Base-by-base conservation (phyloP, 225 moss, liverwort and hornwort species). In the Rhytidiadelphus loreus region DNA sequence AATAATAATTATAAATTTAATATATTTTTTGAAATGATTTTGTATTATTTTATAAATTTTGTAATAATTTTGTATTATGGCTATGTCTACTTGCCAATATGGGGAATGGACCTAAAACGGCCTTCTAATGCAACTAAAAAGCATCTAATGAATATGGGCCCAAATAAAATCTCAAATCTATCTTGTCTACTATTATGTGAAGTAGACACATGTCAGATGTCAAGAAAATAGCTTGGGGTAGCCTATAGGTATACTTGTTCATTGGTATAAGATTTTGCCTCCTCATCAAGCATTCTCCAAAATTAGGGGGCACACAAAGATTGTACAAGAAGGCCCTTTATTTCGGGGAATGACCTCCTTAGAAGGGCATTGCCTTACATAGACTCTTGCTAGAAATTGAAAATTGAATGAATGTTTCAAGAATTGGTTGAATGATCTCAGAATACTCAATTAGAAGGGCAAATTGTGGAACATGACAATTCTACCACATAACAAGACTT, bases 401-500 rank as follows among this genome's bases (percentile, higher is more conserved):
- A n/a, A 22, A 68, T 69, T 24, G 6, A 7, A 23, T 68, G 13
- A n/a, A 23, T n/a, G 12, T 22, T 66, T 21, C 12, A 66, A 35
- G 32, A 66, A 21, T 66, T 66, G 21, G 19, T 37, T 22, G 6
- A 4, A 68, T 12, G 22, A 66, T n/a, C 12, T 66, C 1, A 21
- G 0, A n/a, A 68, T 7, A n/a, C 23, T 13, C 3, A 0, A 68
- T 39, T n/a, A 13, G 22, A 23, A 69, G 13, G 13, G 4, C 4
- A 69, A 24, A 23, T 1, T 13, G 1, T 39, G 0, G 11, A 22
- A n/a, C 1, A 0, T n/a, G 12, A 39, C 39, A 22, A 39, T 69
- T 23, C 0, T 69, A 1, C n/a, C 2, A n/a, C 2, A 22, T 0
- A 23, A n/a, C 2, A 22, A 22, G 23, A 21, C 1, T 21, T 68